Conservation (phyloP, 2,329 filamentous ascomycete species). For the Colletotrichum filicis region DNA sequence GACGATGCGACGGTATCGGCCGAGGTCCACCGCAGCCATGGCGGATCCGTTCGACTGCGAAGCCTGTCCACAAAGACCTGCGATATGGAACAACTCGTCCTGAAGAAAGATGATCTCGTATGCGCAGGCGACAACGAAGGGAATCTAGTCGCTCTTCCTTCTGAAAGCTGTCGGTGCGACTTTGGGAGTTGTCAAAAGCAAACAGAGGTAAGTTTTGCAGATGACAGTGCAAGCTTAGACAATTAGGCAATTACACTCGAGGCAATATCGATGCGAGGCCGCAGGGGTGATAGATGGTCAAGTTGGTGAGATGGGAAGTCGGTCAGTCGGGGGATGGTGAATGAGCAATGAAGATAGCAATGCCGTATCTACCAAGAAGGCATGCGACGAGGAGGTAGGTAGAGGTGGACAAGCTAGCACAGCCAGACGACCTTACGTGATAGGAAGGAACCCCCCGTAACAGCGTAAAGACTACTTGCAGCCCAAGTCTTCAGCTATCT, state of each 20-base stretch:
- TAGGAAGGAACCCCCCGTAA: background rate
- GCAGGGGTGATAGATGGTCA: background rate
- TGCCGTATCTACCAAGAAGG: background rate
- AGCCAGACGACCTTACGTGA: background rate
- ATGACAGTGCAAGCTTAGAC: background rate
- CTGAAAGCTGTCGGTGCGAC: background rate
- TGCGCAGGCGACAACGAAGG: background rate
- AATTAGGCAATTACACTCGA: background rate
- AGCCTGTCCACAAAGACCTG: background rate
- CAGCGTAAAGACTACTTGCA: background rate
- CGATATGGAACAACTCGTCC: background rate
- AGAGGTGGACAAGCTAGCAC: background rate
- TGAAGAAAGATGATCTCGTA: background rate
- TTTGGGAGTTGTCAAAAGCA: background rate
- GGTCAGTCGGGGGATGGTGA: background rate
- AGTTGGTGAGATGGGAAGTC: background rate
- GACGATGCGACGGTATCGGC: slow-evolving; percentile 82
- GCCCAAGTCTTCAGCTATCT: background rate
- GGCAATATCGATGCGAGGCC: background rate
- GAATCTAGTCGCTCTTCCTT: background rate
- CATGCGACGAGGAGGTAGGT: background rate
- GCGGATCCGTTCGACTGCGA: slow-evolving; percentile 44
- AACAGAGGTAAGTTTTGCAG: background rate
- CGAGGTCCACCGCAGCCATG: slow-evolving; percentile 74
- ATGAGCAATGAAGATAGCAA: background rate